Conservation (phyloP, 371 early-diverging fungal genomes). For the Apophysomyces elegans region DNA sequence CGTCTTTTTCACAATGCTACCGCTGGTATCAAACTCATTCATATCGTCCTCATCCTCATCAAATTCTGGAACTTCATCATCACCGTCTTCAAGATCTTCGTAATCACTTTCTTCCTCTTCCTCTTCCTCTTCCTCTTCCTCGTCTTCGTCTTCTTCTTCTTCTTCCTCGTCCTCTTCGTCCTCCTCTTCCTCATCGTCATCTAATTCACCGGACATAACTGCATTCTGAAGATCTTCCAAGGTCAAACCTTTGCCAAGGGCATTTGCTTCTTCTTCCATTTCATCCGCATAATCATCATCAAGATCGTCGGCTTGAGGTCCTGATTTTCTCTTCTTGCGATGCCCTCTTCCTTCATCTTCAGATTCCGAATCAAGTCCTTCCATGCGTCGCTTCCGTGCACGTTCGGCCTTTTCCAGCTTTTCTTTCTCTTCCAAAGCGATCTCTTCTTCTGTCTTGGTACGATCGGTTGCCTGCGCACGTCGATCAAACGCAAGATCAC, state of each 20-base stretch:
- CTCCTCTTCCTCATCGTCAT: constrained; percentile 45
- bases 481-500: constrained; percentile 81
- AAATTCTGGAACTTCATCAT: constrained; percentile 34
- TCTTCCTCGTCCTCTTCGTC: constrained; percentile 58
- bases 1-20: constrained; percentile 38
- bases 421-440: constrained; percentile 81
- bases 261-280: constrained; percentile 43
- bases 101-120: constrained; percentile 42
- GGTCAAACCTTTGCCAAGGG: constrained; percentile 52
- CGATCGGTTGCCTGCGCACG: constrained; percentile 91
- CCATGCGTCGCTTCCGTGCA: constrained; percentile 87
- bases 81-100: constrained; percentile 52
- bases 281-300: constrained; percentile 74
- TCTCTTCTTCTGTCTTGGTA: constrained; percentile 92
- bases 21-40: constrained; percentile 43
- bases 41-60: constrained; percentile 60
- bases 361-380: constrained; percentile 73
- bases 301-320: constrained; percentile 84
- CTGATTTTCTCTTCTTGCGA: constrained; percentile 42
- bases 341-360: constrained; percentile 62
- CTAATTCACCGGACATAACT: constrained; percentile 37
- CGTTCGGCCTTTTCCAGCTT: constrained; percentile 86
- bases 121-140: constrained; percentile 37
- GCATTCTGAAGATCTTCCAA: constrained; percentile 56
- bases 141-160: constrained; percentile 37